Conservation (phyloP, 805 yeast genomes). For the Wickerhamiella vanderwaltii region DNA sequence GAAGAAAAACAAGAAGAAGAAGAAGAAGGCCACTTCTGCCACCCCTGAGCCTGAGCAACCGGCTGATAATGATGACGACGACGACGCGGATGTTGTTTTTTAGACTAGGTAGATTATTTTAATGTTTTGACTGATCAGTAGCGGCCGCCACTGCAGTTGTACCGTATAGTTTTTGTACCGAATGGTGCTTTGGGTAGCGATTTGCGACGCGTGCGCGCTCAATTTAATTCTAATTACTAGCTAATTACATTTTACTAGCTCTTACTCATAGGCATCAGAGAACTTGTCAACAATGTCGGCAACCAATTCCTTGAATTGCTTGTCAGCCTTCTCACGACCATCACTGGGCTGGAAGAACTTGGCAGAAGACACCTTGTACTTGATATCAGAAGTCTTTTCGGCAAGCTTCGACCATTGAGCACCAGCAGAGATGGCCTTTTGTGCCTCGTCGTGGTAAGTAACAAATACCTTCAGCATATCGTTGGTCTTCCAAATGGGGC, state of each 20-base stretch:
- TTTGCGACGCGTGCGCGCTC: no score
- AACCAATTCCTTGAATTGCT: constrained; percentile 66
- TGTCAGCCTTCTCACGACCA: constrained; percentile 68
- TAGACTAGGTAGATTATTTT: background rate
- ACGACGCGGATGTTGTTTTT: constrained; percentile 6
- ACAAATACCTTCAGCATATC: constrained; percentile 96
- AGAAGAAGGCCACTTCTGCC: constrained; percentile 3
- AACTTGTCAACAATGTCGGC: constrained; percentile 74
- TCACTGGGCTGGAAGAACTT: constrained; percentile 92
- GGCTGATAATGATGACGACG: background rate
- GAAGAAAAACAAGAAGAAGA: constrained; percentile 4
- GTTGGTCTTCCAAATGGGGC: constrained; percentile 98
- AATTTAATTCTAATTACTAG: no score
- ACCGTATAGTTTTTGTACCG: no score
- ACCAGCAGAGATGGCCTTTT: constrained; percentile 88
- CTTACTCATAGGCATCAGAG: constrained; percentile 86
- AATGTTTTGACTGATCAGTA: no score
- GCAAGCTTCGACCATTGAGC: constrained; percentile 88
- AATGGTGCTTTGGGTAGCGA: no score
- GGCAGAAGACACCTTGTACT: constrained; percentile 86
- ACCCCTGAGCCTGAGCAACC: background rate
- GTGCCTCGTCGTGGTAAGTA: constrained; percentile 91
- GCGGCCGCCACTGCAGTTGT: no score
- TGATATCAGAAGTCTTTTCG: constrained; percentile 81
- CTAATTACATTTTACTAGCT: constrained; percentile 23